Percentiles rank a stretch among this genome's conserved stretches.
Evolutionary conservation across 495 filamentous ascomycete species (phyloP).

Genomic region (Penicillium ochrochloron): DNA sequence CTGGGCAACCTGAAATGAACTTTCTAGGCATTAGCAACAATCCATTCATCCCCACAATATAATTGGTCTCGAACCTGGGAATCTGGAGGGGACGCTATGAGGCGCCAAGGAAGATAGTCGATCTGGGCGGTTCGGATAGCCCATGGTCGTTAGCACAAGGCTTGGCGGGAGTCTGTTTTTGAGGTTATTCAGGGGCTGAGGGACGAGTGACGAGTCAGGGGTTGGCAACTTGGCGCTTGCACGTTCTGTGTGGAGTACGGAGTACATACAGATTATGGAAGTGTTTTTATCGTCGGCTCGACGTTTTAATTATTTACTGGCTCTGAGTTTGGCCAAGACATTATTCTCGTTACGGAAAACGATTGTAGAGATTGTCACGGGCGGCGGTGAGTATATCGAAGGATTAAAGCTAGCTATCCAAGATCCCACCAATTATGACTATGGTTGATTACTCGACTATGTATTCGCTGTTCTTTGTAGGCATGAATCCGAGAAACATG

Average conservation of each 20-base stretch:
- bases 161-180: conserved; percentile 29
- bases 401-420: no score
- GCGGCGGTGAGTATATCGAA: no score
- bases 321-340: no score
- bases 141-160: conserved; percentile 10
- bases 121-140: conserved; percentile 23
- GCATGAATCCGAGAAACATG: no score
- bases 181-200: conserved; percentile 29
- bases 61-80: conserved; percentile 19
- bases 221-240: neutral
- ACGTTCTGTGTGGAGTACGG: neutral
- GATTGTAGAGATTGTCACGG: no score
- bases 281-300: no score
- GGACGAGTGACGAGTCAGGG: neutral
- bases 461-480: no score
- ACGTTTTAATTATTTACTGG: no score
- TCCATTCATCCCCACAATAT: neutral
- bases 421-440: no score
- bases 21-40: conserved; percentile 12
- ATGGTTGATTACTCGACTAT: no score
- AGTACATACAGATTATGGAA: neutral
- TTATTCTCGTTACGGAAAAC: no score
- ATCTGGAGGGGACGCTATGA: conserved; percentile 9
- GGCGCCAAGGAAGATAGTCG: conserved; percentile 22
- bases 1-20: no score